Percentiles rank a stretch among this genome's conserved stretches.
Evolutionary conservation across 768 basidiomycete genomes (phyloP).

Genomic region (Tricholoma terreum): DNA sequence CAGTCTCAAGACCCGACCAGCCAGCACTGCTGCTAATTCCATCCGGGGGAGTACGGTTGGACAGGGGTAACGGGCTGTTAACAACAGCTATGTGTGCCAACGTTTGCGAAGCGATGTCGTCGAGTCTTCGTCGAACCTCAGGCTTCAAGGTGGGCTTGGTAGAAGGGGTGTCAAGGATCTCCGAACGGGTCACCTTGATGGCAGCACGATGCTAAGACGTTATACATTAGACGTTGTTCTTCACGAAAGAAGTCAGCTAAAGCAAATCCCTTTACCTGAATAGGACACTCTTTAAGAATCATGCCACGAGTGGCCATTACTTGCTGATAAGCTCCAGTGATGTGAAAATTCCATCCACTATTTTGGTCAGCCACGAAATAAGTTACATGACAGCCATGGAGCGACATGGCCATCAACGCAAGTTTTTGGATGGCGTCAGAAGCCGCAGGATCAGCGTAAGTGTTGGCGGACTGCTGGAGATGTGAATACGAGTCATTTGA

Average conservation of each 20-base stretch:
- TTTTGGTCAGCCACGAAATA: constrained; percentile 72
- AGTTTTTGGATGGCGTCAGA: constrained; percentile 76
- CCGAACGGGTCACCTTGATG: constrained; percentile 89
- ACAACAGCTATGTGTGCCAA: constrained; percentile 91
- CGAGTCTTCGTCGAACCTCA: constrained; percentile 80
- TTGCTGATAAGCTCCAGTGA: constrained; percentile 89
- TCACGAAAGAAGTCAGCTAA: constrained; percentile 8
- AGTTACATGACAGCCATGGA: constrained; percentile 82
- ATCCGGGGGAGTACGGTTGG: constrained; percentile 73
- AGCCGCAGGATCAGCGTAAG: constrained; percentile 35
- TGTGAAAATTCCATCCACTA: constrained; percentile 82
- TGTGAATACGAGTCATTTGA: constrained; percentile 37
- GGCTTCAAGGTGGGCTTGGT: constrained; percentile 78
- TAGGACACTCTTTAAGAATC: constrained; percentile 86
- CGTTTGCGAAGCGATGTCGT: constrained; percentile 93
- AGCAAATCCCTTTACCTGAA: constrained; percentile 53
- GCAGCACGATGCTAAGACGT: constrained; percentile 67
- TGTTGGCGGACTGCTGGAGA: constrained; percentile 34
- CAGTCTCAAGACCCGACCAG: constrained; percentile 90
- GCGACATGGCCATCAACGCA: constrained; percentile 71
- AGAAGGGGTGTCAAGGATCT: constrained; percentile 84
- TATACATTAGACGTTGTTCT: constrained; percentile 15
- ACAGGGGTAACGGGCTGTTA: constrained; percentile 74
- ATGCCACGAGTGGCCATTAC: constrained; percentile 88
- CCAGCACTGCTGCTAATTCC: constrained; percentile 74